phyloP scores from a whole-genome alignment of 192 early-diverging fungal genomes.

The Endogone sp. region DNA sequence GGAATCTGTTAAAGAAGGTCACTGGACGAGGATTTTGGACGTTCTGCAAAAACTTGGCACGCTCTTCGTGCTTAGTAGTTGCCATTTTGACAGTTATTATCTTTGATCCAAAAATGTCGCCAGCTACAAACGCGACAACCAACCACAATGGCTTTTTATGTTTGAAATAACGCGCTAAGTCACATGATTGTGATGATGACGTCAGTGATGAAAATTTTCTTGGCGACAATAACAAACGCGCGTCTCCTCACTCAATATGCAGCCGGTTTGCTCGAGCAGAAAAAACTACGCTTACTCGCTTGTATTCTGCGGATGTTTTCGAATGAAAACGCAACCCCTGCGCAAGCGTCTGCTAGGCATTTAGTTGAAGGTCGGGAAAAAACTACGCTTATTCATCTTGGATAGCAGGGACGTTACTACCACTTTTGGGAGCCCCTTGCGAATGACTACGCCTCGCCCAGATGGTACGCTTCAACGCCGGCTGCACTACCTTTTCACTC shows the following conservation, averaged over 20 bases:
- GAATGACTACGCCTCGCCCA: constrained; percentile 8
- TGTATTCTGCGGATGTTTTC: constrained; percentile 20
- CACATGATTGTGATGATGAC: no score
- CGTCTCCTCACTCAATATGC: neutral
- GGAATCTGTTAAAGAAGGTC: neutral
- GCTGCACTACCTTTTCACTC: constrained; percentile 6
- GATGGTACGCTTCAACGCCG: constrained; percentile 18
- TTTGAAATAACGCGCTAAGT: neutral
- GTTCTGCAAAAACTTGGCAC: constrained; percentile 3
- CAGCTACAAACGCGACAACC: no score
- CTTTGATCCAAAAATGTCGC: neutral
- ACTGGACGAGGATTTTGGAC: constrained; percentile 5
- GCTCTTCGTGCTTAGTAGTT: neutral
- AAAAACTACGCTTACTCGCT: constrained; percentile 17
- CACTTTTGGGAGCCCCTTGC: constrained; percentile 9
- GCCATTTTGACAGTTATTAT: neutral
- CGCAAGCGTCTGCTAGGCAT: constrained; percentile 21
- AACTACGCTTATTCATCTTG: constrained; percentile 9
- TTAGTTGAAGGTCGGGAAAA: constrained; percentile 16
- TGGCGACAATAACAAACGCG: neutral
- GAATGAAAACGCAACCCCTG: constrained; percentile 16
- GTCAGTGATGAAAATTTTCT: neutral
- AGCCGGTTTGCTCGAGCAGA: constrained; percentile 17
- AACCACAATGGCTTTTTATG: no score
- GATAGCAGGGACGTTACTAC: constrained; percentile 13